Conservation (phyloP, 2,329 filamentous ascomycete genomes). For the Sporothrix brunneoviolacea region DNA sequence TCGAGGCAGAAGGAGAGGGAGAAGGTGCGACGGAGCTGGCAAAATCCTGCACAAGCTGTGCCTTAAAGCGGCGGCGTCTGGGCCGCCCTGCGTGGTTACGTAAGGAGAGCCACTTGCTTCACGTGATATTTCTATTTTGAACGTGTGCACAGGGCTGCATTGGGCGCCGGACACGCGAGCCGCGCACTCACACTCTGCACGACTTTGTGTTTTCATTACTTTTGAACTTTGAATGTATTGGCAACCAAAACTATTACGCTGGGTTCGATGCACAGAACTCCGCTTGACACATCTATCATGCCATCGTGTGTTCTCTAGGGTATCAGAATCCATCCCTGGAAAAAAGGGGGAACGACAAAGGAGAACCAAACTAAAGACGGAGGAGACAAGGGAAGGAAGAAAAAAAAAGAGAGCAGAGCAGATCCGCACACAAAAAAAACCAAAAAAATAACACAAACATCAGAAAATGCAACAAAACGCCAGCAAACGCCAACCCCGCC, state of each 20-base stretch:
- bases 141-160: too few species aligned
- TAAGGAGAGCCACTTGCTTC: too few species aligned
- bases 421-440: neutral
- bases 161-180: too few species aligned
- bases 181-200: too few species aligned
- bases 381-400: neutral
- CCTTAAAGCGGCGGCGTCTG: too few species aligned
- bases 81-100: too few species aligned
- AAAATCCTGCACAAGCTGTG: constrained; percentile 1
- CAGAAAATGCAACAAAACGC: neutral
- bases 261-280: neutral
- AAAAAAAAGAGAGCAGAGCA: neutral
- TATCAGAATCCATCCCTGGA: constrained; percentile 4
- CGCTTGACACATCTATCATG: constrained; percentile 1
- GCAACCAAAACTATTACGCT: neutral
- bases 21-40: constrained; percentile 2
- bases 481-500: too few species aligned
- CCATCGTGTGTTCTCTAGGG: constrained; percentile 2
- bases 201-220: too few species aligned
- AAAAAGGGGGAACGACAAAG: neutral
- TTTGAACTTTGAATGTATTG: too few species aligned
- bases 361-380: neutral
- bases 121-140: too few species aligned
- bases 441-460: neutral
- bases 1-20: neutral